Percentiles rank a stretch among this genome's conserved stretches.
Evolutionary conservation across 2,329 filamentous ascomycete genomes (phyloP).

Genomic region (Colletotrichum caudatum): DNA sequence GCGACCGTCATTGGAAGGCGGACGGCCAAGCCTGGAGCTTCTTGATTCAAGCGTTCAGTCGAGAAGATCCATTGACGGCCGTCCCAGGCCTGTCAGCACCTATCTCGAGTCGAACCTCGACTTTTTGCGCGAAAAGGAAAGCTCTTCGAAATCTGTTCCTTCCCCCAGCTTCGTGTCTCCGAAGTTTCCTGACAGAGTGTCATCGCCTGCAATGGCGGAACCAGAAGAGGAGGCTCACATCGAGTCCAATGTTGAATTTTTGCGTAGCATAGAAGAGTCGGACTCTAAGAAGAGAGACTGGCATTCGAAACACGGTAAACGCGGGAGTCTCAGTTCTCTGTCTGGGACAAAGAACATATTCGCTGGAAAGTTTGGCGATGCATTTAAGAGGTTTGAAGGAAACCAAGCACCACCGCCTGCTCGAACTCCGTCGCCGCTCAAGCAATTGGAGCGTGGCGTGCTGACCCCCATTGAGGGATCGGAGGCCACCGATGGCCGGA

Average conservation of each 20-base stretch:
- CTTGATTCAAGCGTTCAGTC: slow-evolving; percentile 66
- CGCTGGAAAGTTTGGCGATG: slow-evolving; percentile 91
- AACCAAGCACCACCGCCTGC: slow-evolving; percentile 54
- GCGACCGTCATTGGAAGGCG: slow-evolving; percentile 78
- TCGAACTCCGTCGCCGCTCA: slow-evolving; percentile 63
- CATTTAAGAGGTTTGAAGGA: slow-evolving; percentile 90
- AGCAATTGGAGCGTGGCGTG: slow-evolving; percentile 61
- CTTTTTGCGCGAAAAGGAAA: slow-evolving; percentile 82
- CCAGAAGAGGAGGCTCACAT: slow-evolving; percentile 74
- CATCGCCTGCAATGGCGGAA: slow-evolving; percentile 56
- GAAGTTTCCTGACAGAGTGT: slow-evolving; percentile 52
- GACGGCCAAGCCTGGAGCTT: slow-evolving; percentile 73
- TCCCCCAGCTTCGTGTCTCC: slow-evolving; percentile 53
- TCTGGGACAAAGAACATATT: slow-evolving; percentile 84
- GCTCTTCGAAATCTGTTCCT: slow-evolving; percentile 57
- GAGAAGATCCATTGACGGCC: slow-evolving; percentile 61
- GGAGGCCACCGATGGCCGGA: slow-evolving; percentile 76
- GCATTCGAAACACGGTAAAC: slow-evolving; percentile 73
- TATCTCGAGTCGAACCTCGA: slow-evolving; percentile 87
- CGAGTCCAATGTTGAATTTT: slow-evolving; percentile 83
- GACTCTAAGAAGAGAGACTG: slow-evolving; percentile 68
- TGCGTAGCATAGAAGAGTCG: slow-evolving; percentile 79
- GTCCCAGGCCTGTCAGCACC: slow-evolving; percentile 82
- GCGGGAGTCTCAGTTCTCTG: slow-evolving; percentile 78
- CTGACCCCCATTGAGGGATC: slow-evolving; percentile 81